These are phyloP conservation scores for Besnoitia besnoiti DNA, from an alignment of 169 alveolate species.

Conservation along the genomic window DNA sequence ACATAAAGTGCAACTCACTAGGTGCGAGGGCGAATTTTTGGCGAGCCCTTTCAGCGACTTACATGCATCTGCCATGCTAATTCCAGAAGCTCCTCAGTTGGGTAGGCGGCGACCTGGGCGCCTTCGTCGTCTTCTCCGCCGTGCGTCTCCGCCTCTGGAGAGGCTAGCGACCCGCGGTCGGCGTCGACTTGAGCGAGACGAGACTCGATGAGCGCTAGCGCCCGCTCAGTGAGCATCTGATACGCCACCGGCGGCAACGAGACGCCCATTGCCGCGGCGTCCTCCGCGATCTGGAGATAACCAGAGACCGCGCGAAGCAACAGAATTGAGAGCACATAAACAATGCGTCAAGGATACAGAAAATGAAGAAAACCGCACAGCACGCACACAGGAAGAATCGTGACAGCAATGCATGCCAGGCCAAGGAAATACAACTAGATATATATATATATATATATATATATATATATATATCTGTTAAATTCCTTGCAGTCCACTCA, in stretches of 20 bases:
- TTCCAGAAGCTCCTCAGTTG: neutral
- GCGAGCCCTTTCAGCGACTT: too few relatives aligned
- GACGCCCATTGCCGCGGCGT: conserved; percentile 21
- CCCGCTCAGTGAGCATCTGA: neutral
- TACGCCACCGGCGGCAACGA: conserved; percentile 10
- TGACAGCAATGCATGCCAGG: neutral
- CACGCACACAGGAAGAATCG: too few relatives aligned
- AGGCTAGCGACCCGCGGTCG: neutral
- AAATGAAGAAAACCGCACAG: too few relatives aligned
- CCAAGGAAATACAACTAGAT: neutral
- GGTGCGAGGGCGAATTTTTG: too few relatives aligned
- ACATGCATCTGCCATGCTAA: neutral
- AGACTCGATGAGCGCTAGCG: neutral
- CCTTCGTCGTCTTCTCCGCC: neutral
- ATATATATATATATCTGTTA: neutral
- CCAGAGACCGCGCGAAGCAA: neutral
- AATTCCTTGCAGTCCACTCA: too few relatives aligned
- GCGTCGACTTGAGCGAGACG: neutral
- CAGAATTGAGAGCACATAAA: neutral
- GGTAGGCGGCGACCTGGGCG: neutral
- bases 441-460: neutral
- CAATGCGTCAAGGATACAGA: neutral
- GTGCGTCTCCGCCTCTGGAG: neutral
- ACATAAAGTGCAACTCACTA: too few relatives aligned
- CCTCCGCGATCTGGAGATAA: neutral